These are phyloP conservation scores for Pythium diclinum DNA, from an alignment of 352 stramenopile species.

Conservation along the genomic window DNA sequence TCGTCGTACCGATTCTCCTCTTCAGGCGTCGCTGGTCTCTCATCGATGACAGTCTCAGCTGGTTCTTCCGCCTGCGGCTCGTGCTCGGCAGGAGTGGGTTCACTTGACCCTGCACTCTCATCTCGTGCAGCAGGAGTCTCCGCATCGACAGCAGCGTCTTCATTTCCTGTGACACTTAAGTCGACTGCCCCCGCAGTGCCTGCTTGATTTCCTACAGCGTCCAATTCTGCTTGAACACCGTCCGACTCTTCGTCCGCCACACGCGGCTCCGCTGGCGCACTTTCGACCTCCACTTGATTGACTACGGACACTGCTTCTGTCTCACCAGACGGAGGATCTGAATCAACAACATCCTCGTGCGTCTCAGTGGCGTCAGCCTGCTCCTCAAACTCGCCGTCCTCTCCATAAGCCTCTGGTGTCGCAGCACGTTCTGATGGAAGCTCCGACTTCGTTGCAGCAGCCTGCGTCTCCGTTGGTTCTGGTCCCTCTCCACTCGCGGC, in stretches of 20 bases:
- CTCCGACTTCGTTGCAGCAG: neutral
- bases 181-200: neutral
- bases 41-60: neutral
- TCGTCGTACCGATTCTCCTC: constrained; percentile 10
- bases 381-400: constrained; percentile 26
- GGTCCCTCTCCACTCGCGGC: neutral
- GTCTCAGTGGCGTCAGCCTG: constrained; percentile 12
- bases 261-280: neutral
- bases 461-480: no score
- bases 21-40: neutral
- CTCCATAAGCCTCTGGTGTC: constrained; percentile 6
- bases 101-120: neutral
- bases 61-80: neutral
- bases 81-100: neutral
- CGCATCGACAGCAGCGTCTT: no score
- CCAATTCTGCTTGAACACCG: neutral
- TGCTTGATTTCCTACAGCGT: neutral
- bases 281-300: neutral
- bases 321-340: neutral
- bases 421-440: neutral
- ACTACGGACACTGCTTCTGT: neutral
- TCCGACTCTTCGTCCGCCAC: neutral
- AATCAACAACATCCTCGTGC: constrained; percentile 1
- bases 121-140: no score
- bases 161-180: neutral